phyloP scores from a whole-genome alignment of 1,139 yeast species.

The Protomyces lactucae-debilis region DNA sequence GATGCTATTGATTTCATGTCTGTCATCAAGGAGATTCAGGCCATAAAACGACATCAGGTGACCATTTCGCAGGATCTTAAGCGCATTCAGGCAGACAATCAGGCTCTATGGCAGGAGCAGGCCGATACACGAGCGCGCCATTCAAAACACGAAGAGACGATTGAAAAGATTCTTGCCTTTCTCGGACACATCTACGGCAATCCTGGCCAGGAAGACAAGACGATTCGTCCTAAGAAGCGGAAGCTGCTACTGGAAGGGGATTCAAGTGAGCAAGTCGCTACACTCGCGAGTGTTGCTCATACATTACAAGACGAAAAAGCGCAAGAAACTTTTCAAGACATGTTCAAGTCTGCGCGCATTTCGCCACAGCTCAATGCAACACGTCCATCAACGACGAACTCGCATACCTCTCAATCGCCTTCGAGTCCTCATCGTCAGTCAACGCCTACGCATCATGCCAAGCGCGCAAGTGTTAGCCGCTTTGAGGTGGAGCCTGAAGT shows the following conservation, averaged over 20 bases:
- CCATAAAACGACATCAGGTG: conserved; percentile 68
- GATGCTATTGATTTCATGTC: conserved; percentile 26
- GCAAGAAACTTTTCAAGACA: conserved; percentile 23
- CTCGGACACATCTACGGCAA: conserved; percentile 42
- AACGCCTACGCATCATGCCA: not conserved
- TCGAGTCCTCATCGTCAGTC: not conserved
- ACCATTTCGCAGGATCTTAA: conserved; percentile 78
- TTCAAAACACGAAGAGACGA: conserved; percentile 76
- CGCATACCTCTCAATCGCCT: not conserved
- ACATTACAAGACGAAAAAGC: conserved; percentile 7
- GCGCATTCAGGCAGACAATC: conserved; percentile 80
- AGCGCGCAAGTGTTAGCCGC: not conserved
- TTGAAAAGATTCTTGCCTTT: conserved; percentile 81
- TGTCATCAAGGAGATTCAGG: conserved; percentile 67
- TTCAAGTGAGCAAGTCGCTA: conserved; percentile 5
- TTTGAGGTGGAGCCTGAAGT: not conserved
- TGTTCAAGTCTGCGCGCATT: conserved; percentile 19
- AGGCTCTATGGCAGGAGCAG: conserved; percentile 85
- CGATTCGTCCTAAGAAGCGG: conserved; percentile 19
- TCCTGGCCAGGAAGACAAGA: conserved; percentile 8
- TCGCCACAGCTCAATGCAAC: conserved; percentile 7
- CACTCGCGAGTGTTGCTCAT: not conserved
- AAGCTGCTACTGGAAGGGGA: conserved; percentile 16
- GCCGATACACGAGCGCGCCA: conserved; percentile 77
- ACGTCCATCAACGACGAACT: conserved; percentile 5